These are phyloP conservation scores for Arthrobotrys musiformis DNA, from an alignment of 2,329 filamentous ascomycete genomes.

Conservation along the genomic window DNA sequence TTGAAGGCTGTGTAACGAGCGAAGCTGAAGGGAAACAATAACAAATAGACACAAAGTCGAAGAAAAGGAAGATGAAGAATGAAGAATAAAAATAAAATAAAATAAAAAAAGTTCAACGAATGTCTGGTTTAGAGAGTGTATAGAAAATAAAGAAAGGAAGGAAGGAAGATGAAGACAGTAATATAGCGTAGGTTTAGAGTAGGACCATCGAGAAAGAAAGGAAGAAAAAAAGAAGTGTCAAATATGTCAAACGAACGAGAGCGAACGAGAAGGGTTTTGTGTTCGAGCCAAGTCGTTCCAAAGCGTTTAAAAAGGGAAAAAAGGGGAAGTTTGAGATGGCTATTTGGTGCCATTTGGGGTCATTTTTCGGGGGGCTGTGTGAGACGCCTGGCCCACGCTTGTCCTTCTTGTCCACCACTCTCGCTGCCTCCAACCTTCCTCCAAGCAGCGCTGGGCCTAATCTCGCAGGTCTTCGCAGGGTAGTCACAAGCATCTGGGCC, in stretches of 20 bases:
- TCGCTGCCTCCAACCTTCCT: slow-evolving; percentile 12
- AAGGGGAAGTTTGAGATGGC: slow-evolving; percentile 42
- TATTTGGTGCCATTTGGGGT: too few species aligned
- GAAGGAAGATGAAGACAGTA: slow-evolving; percentile 59
- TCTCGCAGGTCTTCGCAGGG: slow-evolving; percentile 3
- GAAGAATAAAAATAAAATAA: slow-evolving; percentile 56
- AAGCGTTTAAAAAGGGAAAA: slow-evolving; percentile 34
- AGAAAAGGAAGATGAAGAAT: neutral
- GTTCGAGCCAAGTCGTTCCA: slow-evolving; percentile 15
- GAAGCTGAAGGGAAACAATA: too few species aligned
- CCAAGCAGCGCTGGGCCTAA: slow-evolving; percentile 16
- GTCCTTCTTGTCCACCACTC: slow-evolving; percentile 10
- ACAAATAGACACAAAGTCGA: too few species aligned
- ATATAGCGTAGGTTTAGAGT: neutral
- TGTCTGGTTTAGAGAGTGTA: slow-evolving; percentile 50
- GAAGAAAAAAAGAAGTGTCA: slow-evolving; percentile 33
- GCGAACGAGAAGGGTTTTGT: slow-evolving; percentile 22
- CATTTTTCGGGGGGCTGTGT: slow-evolving; percentile 45
- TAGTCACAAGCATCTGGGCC: slow-evolving; percentile 1
- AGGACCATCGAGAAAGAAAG: slow-evolving; percentile 16
- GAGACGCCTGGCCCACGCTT: slow-evolving; percentile 16
- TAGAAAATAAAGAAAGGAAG: slow-evolving; percentile 50
- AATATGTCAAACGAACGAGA: slow-evolving; percentile 34
- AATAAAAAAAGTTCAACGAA: slow-evolving; percentile 60
- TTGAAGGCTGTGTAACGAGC: slow-evolving; percentile 15